phyloP scores from a whole-genome alignment of 495 filamentous ascomycete species.

The Penicillium silybi region DNA sequence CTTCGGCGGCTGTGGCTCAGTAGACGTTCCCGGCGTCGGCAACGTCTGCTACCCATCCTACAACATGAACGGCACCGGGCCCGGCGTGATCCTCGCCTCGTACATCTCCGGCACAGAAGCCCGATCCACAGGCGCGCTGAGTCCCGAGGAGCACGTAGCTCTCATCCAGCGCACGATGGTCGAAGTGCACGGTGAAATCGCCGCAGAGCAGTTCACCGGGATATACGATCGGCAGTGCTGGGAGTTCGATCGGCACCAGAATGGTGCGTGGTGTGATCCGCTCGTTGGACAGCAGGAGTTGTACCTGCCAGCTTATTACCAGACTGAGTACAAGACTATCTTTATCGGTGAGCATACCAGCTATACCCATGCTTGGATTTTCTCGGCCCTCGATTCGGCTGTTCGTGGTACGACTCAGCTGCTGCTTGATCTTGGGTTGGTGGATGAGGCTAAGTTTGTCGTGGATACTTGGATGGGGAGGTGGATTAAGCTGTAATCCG shows the following conservation, averaged over 20 bases:
- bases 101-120: constrained; percentile 49
- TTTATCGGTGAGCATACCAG: constrained; percentile 70
- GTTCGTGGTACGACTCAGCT: constrained; percentile 63
- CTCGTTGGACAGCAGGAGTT: constrained; percentile 57
- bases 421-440: constrained; percentile 61
- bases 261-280: constrained; percentile 54
- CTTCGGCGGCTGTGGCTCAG: constrained; percentile 55
- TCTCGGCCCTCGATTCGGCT: constrained; percentile 61
- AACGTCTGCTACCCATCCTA: constrained; percentile 62
- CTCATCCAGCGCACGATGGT: constrained; percentile 55
- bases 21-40: constrained; percentile 57
- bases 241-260: constrained; percentile 50
- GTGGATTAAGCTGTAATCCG: constrained; percentile 44
- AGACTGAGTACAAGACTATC: constrained; percentile 62
- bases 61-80: constrained; percentile 57
- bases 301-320: constrained; percentile 65
- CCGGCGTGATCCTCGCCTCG: constrained; percentile 58
- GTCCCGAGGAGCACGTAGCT: constrained; percentile 50
- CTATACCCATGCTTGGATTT: constrained; percentile 74
- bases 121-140: constrained; percentile 40
- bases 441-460: constrained; percentile 64
- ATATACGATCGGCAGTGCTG: constrained; percentile 58
- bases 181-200: constrained; percentile 57
- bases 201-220: constrained; percentile 55
- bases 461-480: constrained; percentile 66